Conservation (phyloP, 768 basidiomycete genomes). For the Agrocybe chaxingu region DNA sequence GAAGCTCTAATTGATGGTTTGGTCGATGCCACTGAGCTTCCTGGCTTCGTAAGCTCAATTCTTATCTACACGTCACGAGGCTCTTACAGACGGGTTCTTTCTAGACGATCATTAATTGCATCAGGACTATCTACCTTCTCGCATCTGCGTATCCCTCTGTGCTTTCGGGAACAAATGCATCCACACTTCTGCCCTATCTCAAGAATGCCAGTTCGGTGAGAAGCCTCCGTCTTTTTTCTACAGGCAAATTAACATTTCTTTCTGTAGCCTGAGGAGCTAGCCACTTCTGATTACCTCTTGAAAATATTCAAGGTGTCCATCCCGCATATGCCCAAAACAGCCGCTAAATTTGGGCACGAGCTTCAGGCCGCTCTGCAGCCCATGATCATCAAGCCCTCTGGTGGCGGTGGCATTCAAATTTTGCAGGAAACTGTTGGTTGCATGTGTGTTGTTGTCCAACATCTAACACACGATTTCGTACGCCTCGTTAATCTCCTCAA, state of each 20-base stretch:
- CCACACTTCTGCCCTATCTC: slow-evolving; percentile 85
- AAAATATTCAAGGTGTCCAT: slow-evolving; percentile 85
- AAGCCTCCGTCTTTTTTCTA: slow-evolving; percentile 1
- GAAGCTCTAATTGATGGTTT: slow-evolving; percentile 84
- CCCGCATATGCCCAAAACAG: slow-evolving; percentile 87
- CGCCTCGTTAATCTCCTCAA: slow-evolving; percentile 77
- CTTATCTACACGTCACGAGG: neutral
- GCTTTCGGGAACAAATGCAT: slow-evolving; percentile 80
- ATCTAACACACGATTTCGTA: slow-evolving; percentile 83
- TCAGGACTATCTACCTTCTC: slow-evolving; percentile 83
- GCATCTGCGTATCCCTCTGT: slow-evolving; percentile 79
- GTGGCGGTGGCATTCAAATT: slow-evolving; percentile 66
- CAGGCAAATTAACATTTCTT: neutral
- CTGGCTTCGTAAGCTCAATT: slow-evolving; percentile 59
- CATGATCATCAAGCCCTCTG: slow-evolving; percentile 87
- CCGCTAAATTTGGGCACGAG: slow-evolving; percentile 83
- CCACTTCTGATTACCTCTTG: slow-evolving; percentile 81
- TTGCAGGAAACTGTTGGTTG: slow-evolving; percentile 92
- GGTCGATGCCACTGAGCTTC: slow-evolving; percentile 80
- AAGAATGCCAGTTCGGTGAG: slow-evolving; percentile 77
- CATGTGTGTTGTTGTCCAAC: slow-evolving; percentile 79
- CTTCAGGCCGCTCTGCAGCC: slow-evolving; percentile 79
- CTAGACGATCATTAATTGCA: slow-evolving; percentile 79
- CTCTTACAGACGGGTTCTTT: slow-evolving; percentile 1
- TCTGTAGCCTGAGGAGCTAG: slow-evolving; percentile 74